These are phyloP conservation scores for Gamsiella multidivaricata DNA, from an alignment of 192 early-diverging fungal genomes.

Conservation along the genomic window DNA sequence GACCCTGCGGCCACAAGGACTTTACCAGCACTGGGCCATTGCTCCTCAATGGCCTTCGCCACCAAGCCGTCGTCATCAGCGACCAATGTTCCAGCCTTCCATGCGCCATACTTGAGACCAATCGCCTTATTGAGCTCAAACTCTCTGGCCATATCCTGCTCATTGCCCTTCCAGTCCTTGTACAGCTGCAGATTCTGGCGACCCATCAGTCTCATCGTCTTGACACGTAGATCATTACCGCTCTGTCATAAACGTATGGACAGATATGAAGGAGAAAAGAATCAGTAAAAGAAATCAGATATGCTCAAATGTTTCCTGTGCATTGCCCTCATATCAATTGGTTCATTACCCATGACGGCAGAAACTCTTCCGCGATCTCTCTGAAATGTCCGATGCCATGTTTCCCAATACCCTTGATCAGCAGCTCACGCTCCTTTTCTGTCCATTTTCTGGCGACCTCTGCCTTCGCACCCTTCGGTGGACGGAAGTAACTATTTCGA, in stretches of 20 bases:
- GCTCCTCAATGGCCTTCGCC: constrained; percentile 53
- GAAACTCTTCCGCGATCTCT: constrained; percentile 80
- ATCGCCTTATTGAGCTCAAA: constrained; percentile 86
- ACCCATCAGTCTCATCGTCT: constrained; percentile 85
- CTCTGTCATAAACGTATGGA: constrained; percentile 30
- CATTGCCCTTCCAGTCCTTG: constrained; percentile 85
- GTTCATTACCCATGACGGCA: constrained; percentile 82
- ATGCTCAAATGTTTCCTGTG: no score
- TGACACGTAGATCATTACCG: constrained; percentile 86
- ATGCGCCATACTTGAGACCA: constrained; percentile 76
- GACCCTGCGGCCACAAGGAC: constrained; percentile 1
- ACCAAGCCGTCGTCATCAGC: constrained; percentile 87
- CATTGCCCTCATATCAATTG: no score
- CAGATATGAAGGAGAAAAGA: neutral
- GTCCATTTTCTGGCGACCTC: constrained; percentile 81
- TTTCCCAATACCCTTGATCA: constrained; percentile 84
- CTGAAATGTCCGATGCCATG: constrained; percentile 91
- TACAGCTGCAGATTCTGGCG: constrained; percentile 90
- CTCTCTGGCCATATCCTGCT: constrained; percentile 72
- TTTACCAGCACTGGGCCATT: constrained; percentile 44
- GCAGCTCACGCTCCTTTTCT: constrained; percentile 76
- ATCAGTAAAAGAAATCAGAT: neutral
- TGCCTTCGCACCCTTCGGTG: constrained; percentile 71
- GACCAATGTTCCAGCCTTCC: constrained; percentile 84
- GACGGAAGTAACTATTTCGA: constrained; percentile 77